phyloP scores from a whole-genome alignment of 2,329 filamentous ascomycete species.

The Gremmenia infestans region DNA sequence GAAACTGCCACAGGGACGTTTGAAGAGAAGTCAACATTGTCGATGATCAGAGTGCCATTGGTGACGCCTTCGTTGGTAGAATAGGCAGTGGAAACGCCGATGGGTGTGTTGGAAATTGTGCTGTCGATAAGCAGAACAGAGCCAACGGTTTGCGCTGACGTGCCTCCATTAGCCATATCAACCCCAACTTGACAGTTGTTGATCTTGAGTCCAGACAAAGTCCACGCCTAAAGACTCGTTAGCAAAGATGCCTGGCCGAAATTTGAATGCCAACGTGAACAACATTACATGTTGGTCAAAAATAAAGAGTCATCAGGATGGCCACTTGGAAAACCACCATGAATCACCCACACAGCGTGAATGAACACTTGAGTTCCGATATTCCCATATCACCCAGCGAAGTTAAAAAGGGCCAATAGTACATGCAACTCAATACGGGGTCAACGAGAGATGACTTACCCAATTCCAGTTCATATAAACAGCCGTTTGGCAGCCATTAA shows the following conservation, averaged over 20 bases:
- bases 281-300: too few relatives aligned
- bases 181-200: conserved; percentile 71
- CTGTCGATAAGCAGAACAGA: conserved; percentile 82
- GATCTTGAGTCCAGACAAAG: conserved; percentile 70
- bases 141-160: conserved; percentile 69
- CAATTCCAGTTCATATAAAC: conserved; percentile 92
- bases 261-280: background rate
- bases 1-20: conserved; percentile 64
- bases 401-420: too few relatives aligned
- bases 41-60: conserved; percentile 77
- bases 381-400: background rate
- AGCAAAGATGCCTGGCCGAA: background rate
- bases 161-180: conserved; percentile 66
- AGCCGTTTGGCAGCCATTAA: conserved; percentile 77
- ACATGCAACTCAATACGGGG: too few relatives aligned
- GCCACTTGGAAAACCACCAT: background rate
- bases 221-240: conserved; percentile 49
- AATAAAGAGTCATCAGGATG: background rate
- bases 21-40: conserved; percentile 78
- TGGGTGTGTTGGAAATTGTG: conserved; percentile 67
- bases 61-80: conserved; percentile 55
- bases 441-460: conserved; percentile 31
- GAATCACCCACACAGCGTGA: too few relatives aligned
- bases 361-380: background rate
- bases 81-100: conserved; percentile 75